Percentiles rank a stretch among this genome's conserved stretches.
These are phyloP conservation scores for Plasmodium fragile DNA, from an alignment of 169 alveolate genomes.

Conservation along the genomic window DNA sequence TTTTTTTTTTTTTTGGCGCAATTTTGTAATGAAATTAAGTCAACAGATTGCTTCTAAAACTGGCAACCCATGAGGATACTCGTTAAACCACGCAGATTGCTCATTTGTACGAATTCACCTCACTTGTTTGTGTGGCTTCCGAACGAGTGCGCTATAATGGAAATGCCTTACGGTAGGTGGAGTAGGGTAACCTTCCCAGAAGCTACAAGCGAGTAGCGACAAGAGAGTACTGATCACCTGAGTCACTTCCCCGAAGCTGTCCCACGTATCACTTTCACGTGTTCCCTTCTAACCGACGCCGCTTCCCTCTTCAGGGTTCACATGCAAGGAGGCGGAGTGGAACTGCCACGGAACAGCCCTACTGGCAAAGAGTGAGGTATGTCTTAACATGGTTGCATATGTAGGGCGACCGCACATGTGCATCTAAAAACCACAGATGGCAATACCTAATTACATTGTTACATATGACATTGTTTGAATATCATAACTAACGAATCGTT, in stretches of 20 bases:
- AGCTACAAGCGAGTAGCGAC: background rate
- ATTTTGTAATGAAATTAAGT: background rate
- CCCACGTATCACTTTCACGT: background rate
- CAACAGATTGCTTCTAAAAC: background rate
- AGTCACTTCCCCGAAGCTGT: background rate
- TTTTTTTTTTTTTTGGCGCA: background rate
- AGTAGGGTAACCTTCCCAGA: background rate
- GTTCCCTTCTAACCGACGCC: background rate
- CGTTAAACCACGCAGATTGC: slow-evolving; percentile 32
- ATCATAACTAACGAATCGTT: background rate
- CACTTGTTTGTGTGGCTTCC: slow-evolving; percentile 62
- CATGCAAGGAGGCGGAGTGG: slow-evolving; percentile 26
- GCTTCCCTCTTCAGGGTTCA: background rate
- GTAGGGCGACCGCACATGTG: background rate
- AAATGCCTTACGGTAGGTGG: slow-evolving; percentile 29
- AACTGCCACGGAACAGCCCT: slow-evolving; percentile 22
- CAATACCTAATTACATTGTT: background rate
- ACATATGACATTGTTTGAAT: background rate
- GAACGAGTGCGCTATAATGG: slow-evolving; percentile 17
- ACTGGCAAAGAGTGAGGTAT: slow-evolving; percentile 27
- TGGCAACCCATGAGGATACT: background rate
- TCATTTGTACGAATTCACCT: slow-evolving; percentile 33
- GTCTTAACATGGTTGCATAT: background rate
- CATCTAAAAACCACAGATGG: background rate
- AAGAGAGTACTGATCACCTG: background rate